A percentile compares a stretch with the other conserved stretches of the same genome.
These are phyloP conservation scores for Xylaria sp. DNA, from an alignment of 2,329 filamentous ascomycete genomes.

Conservation along the genomic window DNA sequence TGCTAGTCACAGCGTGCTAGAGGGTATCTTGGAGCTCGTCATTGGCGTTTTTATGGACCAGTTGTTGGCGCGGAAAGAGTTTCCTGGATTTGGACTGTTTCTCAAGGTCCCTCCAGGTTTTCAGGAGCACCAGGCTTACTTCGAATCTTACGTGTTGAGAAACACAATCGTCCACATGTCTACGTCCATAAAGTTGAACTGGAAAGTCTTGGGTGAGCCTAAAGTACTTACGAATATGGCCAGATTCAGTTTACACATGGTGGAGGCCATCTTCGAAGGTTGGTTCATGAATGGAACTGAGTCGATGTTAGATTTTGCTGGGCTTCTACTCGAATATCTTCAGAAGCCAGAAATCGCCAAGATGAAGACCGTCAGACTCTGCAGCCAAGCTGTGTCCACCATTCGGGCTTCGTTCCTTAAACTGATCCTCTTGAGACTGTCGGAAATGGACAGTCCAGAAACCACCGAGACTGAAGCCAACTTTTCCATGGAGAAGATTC, in stretches of 20 bases:
- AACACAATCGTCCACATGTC: slow-evolving; percentile 73
- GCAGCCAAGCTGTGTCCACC: slow-evolving; percentile 76
- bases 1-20: slow-evolving; percentile 70
- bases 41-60: slow-evolving; percentile 84
- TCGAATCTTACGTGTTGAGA: slow-evolving; percentile 85
- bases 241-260: slow-evolving; percentile 77
- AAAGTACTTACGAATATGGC: slow-evolving; percentile 85
- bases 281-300: slow-evolving; percentile 93
- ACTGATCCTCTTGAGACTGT: slow-evolving; percentile 78
- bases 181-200: slow-evolving; percentile 70
- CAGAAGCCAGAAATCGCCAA: slow-evolving; percentile 80
- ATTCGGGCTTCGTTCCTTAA: slow-evolving; percentile 79
- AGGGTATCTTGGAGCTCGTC: slow-evolving; percentile 76
- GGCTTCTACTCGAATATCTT: slow-evolving; percentile 83
- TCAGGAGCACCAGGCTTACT: slow-evolving; percentile 91
- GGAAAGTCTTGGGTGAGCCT: slow-evolving; percentile 76
- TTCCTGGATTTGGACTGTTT: slow-evolving; percentile 82
- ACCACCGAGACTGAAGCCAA: slow-evolving; percentile 64
- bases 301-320: slow-evolving; percentile 81
- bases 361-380: slow-evolving; percentile 88
- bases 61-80: slow-evolving; percentile 84
- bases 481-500: slow-evolving; percentile 78
- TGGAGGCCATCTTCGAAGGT: slow-evolving; percentile 91
- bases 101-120: slow-evolving; percentile 90
- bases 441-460: slow-evolving; percentile 74